These are phyloP conservation scores for Botrytis elliptica DNA, from an alignment of 2,329 filamentous ascomycete genomes.

Conservation along the genomic window DNA sequence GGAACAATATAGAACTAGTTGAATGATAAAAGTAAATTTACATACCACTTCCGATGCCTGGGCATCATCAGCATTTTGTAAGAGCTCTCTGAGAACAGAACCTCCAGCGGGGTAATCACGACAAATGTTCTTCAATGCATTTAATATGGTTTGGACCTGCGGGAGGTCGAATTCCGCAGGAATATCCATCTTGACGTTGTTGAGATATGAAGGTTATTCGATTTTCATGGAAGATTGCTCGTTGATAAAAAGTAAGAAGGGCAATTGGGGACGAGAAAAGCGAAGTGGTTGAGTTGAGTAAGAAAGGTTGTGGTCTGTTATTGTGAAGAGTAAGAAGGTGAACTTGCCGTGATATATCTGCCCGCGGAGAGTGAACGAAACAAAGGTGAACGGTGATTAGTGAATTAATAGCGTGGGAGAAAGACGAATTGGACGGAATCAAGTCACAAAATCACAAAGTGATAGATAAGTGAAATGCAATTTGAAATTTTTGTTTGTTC, in stretches of 20 bases:
- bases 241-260: not conserved
- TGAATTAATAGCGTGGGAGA: not conserved
- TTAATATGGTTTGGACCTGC: conserved; percentile 35
- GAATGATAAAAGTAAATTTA: not conserved
- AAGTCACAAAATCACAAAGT: not conserved
- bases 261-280: not conserved
- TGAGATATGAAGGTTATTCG: not conserved
- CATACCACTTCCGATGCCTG: conserved; percentile 72
- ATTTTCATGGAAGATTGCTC: not conserved
- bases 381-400: not conserved
- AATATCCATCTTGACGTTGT: not conserved
- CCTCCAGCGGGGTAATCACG: conserved; percentile 74
- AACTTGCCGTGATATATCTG: not conserved
- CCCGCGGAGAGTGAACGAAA: not conserved
- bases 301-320: not conserved
- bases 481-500: not conserved
- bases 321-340: not conserved
- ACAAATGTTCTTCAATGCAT: conserved; percentile 38
- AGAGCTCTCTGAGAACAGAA: conserved; percentile 79
- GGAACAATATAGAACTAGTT: not conserved
- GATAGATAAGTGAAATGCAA: not conserved
- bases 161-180: conserved; percentile 21
- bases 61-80: conserved; percentile 96
- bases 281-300: not conserved
- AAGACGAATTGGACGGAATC: not conserved